Evolutionary conservation across 2,329 filamentous ascomycete genomes (phyloP).

Genomic region (Colletotrichum viniferum): DNA sequence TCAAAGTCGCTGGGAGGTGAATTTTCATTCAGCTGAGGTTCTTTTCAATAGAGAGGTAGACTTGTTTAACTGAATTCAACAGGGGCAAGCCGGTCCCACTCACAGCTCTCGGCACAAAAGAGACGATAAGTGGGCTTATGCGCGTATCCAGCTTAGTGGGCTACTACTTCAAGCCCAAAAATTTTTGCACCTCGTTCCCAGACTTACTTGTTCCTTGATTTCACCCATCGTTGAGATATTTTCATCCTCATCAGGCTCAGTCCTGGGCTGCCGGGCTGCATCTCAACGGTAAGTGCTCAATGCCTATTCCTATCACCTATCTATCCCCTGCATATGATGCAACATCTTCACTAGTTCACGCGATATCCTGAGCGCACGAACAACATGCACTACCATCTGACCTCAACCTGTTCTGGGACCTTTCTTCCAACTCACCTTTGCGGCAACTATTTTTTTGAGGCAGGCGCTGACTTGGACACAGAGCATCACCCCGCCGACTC

Average conservation of each 20-base stretch:
- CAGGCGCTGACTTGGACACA: neutral
- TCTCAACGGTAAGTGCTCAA: conserved; percentile 26
- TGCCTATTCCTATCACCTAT: neutral
- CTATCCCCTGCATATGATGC: conserved; percentile 49
- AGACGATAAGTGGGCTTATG: neutral
- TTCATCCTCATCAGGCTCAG: neutral
- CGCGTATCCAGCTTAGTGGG: neutral
- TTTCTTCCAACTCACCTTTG: neutral
- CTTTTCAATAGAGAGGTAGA: neutral
- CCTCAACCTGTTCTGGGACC: conserved; percentile 20
- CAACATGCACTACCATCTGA: conserved; percentile 83
- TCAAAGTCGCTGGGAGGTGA: neutral
- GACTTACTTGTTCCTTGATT: neutral
- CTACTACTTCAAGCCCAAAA: conserved; percentile 23
- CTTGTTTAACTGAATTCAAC: neutral
- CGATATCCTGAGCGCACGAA: conserved; percentile 65
- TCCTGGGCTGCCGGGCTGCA: no score
- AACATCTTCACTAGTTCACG: conserved; percentile 60
- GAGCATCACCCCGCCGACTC: neutral
- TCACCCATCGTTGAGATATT: neutral
- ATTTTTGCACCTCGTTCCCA: neutral
- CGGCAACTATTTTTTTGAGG: neutral
- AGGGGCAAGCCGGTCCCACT: neutral
- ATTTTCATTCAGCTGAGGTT: neutral
- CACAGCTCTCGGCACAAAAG: neutral